Conservation (phyloP, 805 yeast species). For the Candida broadrunensis region DNA sequence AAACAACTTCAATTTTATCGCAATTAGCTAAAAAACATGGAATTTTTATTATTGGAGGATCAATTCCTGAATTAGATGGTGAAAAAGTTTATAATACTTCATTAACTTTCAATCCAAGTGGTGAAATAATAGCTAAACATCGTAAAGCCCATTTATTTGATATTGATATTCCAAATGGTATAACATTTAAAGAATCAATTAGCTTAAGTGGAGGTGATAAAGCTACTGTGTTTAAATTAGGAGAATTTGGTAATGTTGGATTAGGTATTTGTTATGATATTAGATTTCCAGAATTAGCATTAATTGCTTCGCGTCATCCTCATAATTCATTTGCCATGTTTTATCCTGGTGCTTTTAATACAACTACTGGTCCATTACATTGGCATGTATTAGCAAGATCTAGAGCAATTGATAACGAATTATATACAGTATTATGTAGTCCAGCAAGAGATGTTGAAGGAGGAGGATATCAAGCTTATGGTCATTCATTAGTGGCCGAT, state of each 20-base stretch:
- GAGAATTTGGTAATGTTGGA: constrained; percentile 70
- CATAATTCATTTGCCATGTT: constrained; percentile 70
- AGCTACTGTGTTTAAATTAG: constrained; percentile 72
- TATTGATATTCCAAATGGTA: constrained; percentile 87
- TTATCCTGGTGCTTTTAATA: constrained; percentile 83
- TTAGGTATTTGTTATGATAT: constrained; percentile 84
- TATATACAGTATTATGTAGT: constrained; percentile 74
- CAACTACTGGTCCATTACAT: constrained; percentile 80
- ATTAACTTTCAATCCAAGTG: constrained; percentile 66
- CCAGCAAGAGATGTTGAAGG: constrained; percentile 75
- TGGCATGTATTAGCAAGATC: constrained; percentile 76
- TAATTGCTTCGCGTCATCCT: constrained; percentile 57
- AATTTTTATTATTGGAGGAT: constrained; percentile 81
- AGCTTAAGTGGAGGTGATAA: constrained; percentile 76
- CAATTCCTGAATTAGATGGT: constrained; percentile 73
- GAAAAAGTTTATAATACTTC: constrained; percentile 67
- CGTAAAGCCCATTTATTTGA: constrained; percentile 91
- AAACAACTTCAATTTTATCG: constrained; percentile 59
- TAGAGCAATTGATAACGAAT: constrained; percentile 73
- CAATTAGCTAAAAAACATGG: constrained; percentile 61
- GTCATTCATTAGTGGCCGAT: constrained; percentile 44
- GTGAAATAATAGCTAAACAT: constrained; percentile 77
- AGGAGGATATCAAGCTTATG: constrained; percentile 44
- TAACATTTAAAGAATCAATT: constrained; percentile 79
- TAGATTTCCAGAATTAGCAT: constrained; percentile 76